phyloP scores from a whole-genome alignment of 2,329 filamentous ascomycete species.

The Xylariaceae sp. region DNA sequence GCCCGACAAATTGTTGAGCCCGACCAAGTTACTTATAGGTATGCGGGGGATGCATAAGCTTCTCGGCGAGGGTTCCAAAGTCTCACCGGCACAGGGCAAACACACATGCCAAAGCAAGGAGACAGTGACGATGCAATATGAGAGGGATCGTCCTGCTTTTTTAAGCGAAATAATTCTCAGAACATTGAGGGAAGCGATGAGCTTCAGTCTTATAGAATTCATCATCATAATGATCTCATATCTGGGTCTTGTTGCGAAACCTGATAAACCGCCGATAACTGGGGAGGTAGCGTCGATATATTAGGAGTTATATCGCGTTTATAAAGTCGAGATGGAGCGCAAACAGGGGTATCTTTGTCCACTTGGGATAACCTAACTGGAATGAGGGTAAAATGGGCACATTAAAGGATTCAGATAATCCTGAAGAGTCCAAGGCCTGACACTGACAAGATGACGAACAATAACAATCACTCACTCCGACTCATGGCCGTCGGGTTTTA shows the following conservation, averaged over 20 bases:
- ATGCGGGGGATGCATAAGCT: slow-evolving; percentile 7
- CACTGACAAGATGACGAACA: slow-evolving; percentile 1
- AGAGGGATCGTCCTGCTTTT: neutral
- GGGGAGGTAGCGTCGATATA: no score
- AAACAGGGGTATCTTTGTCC: no score
- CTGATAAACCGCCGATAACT: neutral
- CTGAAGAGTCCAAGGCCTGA: no score
- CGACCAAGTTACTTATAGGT: neutral
- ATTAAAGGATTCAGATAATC: no score
- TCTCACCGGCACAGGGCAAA: neutral
- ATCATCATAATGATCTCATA: no score
- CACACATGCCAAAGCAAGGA: neutral
- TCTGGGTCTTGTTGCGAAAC: neutral
- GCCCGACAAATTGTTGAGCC: neutral
- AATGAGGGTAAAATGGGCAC: no score
- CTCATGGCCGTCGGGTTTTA: slow-evolving; percentile 12
- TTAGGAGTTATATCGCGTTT: no score
- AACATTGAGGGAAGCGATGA: neutral
- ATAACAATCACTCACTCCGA: slow-evolving; percentile 7
- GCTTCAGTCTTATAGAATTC: slow-evolving; percentile 1
- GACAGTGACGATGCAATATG: neutral
- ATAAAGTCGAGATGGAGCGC: no score
- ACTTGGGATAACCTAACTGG: no score
- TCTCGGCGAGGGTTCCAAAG: neutral
- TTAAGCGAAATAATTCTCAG: neutral